Conservation (phyloP, 2,329 filamentous ascomycete genomes). For the Fusarium liriodendri region DNA sequence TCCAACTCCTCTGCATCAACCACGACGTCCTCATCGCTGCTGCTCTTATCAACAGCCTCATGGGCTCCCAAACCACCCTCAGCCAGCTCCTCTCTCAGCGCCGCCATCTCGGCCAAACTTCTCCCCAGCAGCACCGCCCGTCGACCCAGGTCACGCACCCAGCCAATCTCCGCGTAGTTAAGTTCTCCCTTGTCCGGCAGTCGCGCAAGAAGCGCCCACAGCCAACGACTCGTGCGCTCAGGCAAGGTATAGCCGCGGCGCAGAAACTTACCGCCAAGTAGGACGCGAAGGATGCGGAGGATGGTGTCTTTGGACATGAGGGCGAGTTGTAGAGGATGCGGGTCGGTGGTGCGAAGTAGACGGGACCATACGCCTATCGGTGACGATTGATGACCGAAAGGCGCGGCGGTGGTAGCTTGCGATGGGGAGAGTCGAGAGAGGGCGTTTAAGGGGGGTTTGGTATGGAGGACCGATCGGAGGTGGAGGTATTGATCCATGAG, state of each 20-base stretch:
- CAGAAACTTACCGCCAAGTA: constrained; percentile 73
- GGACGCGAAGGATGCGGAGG: constrained; percentile 73
- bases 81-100: constrained; percentile 56
- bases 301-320: constrained; percentile 75
- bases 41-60: constrained; percentile 60
- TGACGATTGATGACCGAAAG: constrained; percentile 62
- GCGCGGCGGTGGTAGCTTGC: constrained; percentile 66
- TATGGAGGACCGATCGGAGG: constrained; percentile 72
- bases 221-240: constrained; percentile 80
- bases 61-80: constrained; percentile 55
- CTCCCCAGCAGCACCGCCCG: constrained; percentile 73
- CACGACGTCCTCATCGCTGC: constrained; percentile 52
- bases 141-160: constrained; percentile 83
- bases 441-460: constrained; percentile 62
- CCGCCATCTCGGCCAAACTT: constrained; percentile 65
- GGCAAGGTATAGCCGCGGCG: constrained; percentile 69
- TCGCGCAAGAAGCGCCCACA: constrained; percentile 84
- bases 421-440: constrained; percentile 64
- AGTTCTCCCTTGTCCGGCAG: constrained; percentile 81
- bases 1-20: constrained; percentile 48
- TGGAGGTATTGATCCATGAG: constrained; percentile 73
- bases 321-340: constrained; percentile 68
- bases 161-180: constrained; percentile 78
- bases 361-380: constrained; percentile 64
- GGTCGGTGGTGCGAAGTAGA: constrained; percentile 64